These are phyloP conservation scores for Trypanosoma mega DNA, from an alignment of 208 protist genomes.

Conservation along the genomic window DNA sequence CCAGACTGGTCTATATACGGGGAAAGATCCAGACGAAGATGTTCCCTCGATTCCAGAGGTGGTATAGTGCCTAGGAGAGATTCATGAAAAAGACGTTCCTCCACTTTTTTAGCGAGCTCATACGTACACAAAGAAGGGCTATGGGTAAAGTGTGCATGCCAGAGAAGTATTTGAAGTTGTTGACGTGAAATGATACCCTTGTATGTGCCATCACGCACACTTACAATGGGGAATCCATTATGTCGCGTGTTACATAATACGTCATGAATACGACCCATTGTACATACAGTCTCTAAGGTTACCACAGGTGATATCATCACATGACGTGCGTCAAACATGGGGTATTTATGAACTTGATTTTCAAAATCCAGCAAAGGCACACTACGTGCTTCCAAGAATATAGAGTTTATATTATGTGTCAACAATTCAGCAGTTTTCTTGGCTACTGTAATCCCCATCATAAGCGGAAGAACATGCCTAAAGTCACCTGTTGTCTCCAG, in stretches of 20 bases:
- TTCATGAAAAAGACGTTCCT: constrained; percentile 18
- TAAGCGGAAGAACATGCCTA: constrained; percentile 51
- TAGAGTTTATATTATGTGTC: constrained; percentile 39
- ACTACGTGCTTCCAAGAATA: constrained; percentile 39
- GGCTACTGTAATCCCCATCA: constrained; percentile 49
- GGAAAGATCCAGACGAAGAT: constrained; percentile 30
- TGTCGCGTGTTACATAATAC: constrained; percentile 35
- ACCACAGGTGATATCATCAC: constrained; percentile 44
- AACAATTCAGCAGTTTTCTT: constrained; percentile 36
- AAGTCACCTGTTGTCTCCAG: constrained; percentile 56
- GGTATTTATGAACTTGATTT: constrained; percentile 39
- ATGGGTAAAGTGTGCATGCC: constrained; percentile 42
- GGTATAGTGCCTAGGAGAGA: constrained; percentile 18
- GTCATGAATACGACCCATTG: constrained; percentile 29
- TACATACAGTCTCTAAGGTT: constrained; percentile 36
- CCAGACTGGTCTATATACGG: constrained; percentile 57
- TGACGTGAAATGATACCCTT: constrained; percentile 46
- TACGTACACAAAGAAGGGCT: constrained; percentile 23
- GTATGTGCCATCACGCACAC: constrained; percentile 40
- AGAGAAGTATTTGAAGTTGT: constrained; percentile 48
- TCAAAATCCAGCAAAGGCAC: constrained; percentile 52
- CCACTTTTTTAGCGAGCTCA: constrained; percentile 25
- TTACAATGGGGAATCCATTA: constrained; percentile 58
- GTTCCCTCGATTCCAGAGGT: constrained; percentile 1
- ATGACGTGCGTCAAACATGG: constrained; percentile 43